Conservation (phyloP, 2,329 filamentous ascomycete species). For the Penicillium digitatum region DNA sequence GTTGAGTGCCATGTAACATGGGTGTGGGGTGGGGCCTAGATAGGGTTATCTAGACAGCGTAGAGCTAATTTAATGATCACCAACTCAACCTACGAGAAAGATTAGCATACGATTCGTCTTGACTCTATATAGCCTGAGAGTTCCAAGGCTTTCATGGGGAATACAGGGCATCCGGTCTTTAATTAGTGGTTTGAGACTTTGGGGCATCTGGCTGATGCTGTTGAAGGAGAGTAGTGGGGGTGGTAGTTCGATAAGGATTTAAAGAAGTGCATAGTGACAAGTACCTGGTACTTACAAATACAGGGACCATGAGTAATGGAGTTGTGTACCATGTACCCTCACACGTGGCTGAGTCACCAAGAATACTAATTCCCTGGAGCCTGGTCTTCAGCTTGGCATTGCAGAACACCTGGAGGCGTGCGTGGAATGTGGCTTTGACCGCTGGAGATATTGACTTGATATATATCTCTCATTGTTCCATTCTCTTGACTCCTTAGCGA, state of each 20-base stretch:
- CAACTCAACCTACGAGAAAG: slow-evolving; percentile 58
- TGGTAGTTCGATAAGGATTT: no score
- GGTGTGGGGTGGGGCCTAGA: slow-evolving; percentile 55
- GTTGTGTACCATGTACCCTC: not conserved
- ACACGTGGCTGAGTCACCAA: slow-evolving; percentile 1
- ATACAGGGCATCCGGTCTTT: slow-evolving; percentile 39
- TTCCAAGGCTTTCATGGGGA: slow-evolving; percentile 40
- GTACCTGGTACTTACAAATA: slow-evolving; percentile 1
- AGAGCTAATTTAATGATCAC: slow-evolving; percentile 65
- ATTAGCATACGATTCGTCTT: no score
- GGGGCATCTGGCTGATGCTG: slow-evolving; percentile 56
- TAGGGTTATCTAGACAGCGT: slow-evolving; percentile 64
- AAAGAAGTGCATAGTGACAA: not conserved
- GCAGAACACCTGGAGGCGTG: not conserved
- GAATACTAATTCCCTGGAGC: slow-evolving; percentile 1
- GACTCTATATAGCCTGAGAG: slow-evolving; percentile 61
- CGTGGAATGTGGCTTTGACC: slow-evolving; percentile 6
- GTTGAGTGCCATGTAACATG: slow-evolving; percentile 50
- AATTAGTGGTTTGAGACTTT: slow-evolving; percentile 58
- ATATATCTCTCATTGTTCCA: not conserved
- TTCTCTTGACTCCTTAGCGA: not conserved
- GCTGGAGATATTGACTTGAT: not conserved
- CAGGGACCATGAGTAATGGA: not conserved
- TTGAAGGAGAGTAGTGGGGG: not conserved
- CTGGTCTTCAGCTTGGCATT: slow-evolving; percentile 1